phyloP scores from a whole-genome alignment of 306 rosid species.

The Rosa chinensis region DNA sequence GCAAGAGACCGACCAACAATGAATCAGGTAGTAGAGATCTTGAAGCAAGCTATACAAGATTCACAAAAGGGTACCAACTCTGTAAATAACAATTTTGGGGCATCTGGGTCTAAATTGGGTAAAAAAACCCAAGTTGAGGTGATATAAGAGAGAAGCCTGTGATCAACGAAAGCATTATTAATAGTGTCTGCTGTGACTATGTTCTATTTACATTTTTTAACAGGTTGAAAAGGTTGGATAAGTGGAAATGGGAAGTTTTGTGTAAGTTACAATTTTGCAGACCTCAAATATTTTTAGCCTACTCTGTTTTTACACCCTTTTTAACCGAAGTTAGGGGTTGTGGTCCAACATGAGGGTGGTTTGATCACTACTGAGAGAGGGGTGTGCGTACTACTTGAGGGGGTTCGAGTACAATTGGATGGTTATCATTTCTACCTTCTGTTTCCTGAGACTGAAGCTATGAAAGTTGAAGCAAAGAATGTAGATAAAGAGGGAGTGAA shows the following conservation, averaged over 20 bases:
- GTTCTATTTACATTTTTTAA: background rate
- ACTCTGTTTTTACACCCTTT: background rate
- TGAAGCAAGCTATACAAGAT: constrained; percentile 65
- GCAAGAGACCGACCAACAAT: constrained; percentile 77
- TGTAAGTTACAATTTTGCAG: background rate
- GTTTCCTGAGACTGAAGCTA: background rate
- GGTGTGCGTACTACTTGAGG: background rate
- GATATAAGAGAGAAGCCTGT: background rate
- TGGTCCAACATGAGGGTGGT: background rate
- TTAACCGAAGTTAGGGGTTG: background rate
- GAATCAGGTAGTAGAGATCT: constrained; percentile 57
- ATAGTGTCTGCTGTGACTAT: background rate
- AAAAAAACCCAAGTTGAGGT: constrained; percentile 37
- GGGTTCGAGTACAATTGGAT: background rate
- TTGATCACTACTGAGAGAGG: background rate
- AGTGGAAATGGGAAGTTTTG: background rate
- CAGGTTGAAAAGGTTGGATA: background rate
- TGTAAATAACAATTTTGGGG: constrained; percentile 22
- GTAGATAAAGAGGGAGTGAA: background rate
- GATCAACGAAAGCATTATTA: background rate
- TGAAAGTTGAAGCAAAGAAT: background rate
- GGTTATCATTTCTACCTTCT: background rate
- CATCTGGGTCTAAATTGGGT: constrained; percentile 38
- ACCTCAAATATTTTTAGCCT: background rate
- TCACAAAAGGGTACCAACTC: constrained; percentile 38